Percentiles rank a stretch among this genome's conserved stretches.
Evolutionary conservation across 2,329 filamentous ascomycete species (phyloP).

Genomic region (Trichoderma koningiopsis): DNA sequence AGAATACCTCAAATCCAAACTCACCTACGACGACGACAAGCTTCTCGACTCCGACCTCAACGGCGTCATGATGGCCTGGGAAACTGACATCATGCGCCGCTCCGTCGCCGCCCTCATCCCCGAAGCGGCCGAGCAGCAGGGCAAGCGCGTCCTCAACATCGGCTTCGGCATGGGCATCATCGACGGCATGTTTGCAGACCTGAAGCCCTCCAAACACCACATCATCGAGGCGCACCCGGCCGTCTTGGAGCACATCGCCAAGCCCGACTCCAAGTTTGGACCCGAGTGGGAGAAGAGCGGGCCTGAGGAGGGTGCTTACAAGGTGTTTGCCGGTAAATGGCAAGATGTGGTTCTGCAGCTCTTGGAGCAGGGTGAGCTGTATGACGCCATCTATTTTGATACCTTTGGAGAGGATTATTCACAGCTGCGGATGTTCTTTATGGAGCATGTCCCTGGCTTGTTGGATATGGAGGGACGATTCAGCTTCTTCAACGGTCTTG

Average conservation of each 20-base stretch:
- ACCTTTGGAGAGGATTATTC: constrained; percentile 95
- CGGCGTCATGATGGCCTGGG: constrained; percentile 94
- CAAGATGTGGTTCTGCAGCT: constrained; percentile 75
- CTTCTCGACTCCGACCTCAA: constrained; percentile 76
- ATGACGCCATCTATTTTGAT: constrained; percentile 94
- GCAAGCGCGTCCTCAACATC: constrained; percentile 77
- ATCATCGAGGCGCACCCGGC: constrained; percentile 84
- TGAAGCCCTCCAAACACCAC: constrained; percentile 71
- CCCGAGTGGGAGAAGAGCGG: constrained; percentile 55
- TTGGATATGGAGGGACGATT: constrained; percentile 74
- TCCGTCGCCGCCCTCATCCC: constrained; percentile 69
- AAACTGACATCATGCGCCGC: constrained; percentile 80
- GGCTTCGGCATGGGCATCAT: constrained; percentile 92
- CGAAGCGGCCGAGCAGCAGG: constrained; percentile 39
- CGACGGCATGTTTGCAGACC: constrained; percentile 72
- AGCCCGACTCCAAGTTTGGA: constrained; percentile 55
- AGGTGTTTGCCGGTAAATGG: constrained; percentile 72
- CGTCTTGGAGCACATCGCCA: constrained; percentile 66
- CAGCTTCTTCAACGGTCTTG: constrained; percentile 88
- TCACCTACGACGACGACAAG: constrained; percentile 66
- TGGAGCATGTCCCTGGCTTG: constrained; percentile 79
- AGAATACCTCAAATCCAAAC: constrained; percentile 67
- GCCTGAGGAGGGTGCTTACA: constrained; percentile 67
- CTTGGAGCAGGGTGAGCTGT: constrained; percentile 67
- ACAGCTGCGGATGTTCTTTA: constrained; percentile 84